A percentile compares a stretch with the other conserved stretches of the same genome.
Evolutionary conservation across 129 eudicot genomes (phyloP).

Genomic region (Flaveria sonorensis): DNA sequence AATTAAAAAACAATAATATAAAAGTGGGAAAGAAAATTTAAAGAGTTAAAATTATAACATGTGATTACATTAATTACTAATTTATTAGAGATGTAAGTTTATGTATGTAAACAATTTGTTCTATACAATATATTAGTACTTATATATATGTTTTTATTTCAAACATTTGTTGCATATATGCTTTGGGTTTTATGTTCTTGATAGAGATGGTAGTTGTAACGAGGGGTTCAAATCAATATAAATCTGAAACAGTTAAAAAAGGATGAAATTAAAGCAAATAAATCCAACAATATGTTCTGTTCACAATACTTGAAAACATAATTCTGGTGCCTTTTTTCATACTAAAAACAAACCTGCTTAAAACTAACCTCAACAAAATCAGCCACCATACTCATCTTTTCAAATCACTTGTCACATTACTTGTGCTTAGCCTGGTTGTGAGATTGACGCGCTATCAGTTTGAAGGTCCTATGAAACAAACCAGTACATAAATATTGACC

Average conservation of each 20-base stretch:
- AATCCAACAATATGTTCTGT: not conserved
- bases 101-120: no score
- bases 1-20: no score
- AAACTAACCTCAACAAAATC: slow-evolving; percentile 34
- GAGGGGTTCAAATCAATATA: not conserved
- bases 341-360: slow-evolving; percentile 23
- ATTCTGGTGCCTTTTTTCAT: not conserved
- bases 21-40: no score
- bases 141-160: no score
- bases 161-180: no score
- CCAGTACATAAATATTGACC: not conserved
- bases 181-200: not conserved
- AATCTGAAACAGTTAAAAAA: not conserved
- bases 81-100: no score
- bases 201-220: not conserved
- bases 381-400: slow-evolving; percentile 15
- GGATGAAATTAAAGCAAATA: not conserved
- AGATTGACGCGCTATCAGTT: slow-evolving; percentile 62
- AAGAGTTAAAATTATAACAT: no score
- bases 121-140: no score
- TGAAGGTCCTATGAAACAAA: slow-evolving; percentile 57
- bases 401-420: slow-evolving; percentile 28
- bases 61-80: no score
- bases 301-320: not conserved
- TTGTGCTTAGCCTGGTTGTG: slow-evolving; percentile 86